Base-by-base conservation (phyloP, 345 rosid genomes). In the Anacardium occidentale region DNA sequence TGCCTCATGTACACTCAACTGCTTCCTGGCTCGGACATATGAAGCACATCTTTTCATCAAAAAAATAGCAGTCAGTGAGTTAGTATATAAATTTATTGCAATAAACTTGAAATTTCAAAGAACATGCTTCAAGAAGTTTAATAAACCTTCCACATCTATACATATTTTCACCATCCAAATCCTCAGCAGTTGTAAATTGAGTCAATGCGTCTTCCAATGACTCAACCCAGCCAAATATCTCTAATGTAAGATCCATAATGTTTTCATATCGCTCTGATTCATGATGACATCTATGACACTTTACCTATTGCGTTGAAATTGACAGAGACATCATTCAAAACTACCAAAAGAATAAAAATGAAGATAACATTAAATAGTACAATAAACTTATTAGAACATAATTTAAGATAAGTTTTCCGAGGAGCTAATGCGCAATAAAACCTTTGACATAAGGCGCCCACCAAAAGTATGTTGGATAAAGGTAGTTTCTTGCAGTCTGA, bases 151-250 rank as follows among this genome's bases (percentile, higher is more conserved):
- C 90, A 81, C 97, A 91, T 89, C 92, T 79, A 64, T 89, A 91
- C 97, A 89, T 91, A 77, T 91, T 91, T 74, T 91, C 97, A 72
- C 97, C 97, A 66, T 91, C 97, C 68, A 91, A 85, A 72, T 91
- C 91, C 83, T 91, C 94, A 15, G 90, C 83, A 53, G 84, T 86
- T 62, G 97, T 91, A 79, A 91, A 91, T 76, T 91, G 94, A 78
- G 91, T 87, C 44, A 91, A 66, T 52, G 94, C 97, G 78, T 91
- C 92, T 83, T 89, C 86, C 79, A 91, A 74, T 68, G 97, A 89
- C 78, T 85, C 89, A 52, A 91, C 97, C 91, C 92, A 86, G 51
- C 97, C 94, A 11, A 79, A 85, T 81, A 91, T 91, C 87, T 91
- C 94, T 65, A 91, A 76, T 13, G 97, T 87, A 57, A 91, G 92